Evolutionary conservation across 140 eudicot genomes (phyloP).

Genomic region (Cichorium intybus): DNA sequence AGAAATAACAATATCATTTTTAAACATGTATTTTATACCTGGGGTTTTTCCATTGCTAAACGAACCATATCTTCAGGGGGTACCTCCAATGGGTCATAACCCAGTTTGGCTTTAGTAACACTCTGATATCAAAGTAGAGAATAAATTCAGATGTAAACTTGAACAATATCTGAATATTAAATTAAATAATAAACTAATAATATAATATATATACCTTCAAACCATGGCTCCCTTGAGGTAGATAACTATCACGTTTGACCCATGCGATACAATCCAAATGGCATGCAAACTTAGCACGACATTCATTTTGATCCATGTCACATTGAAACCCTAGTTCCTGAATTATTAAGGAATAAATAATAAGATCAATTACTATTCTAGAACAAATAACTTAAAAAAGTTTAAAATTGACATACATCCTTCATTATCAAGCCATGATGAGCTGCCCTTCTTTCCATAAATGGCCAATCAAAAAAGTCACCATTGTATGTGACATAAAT

Average conservation of each 20-base stretch:
- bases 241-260: slow-evolving; percentile 99
- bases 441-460: slow-evolving; percentile 91
- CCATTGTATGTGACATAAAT: slow-evolving; percentile 98
- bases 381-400: background rate
- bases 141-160: background rate
- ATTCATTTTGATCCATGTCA: slow-evolving; percentile 94
- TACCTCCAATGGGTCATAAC: slow-evolving; percentile 97
- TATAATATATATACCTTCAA: slow-evolving; percentile 68
- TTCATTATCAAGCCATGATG: slow-evolving; percentile 82
- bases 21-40: slow-evolving; percentile 58
- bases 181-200: background rate
- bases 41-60: slow-evolving; percentile 88
- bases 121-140: slow-evolving; percentile 49
- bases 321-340: slow-evolving; percentile 96
- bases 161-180: background rate
- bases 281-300: slow-evolving; percentile 99
- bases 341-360: slow-evolving; percentile 2
- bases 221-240: slow-evolving; percentile 99
- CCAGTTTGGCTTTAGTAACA: slow-evolving; percentile 96
- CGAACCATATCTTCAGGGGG: slow-evolving; percentile 99
- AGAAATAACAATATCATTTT: background rate
- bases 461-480: slow-evolving; percentile 99
- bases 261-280: slow-evolving; percentile 99
- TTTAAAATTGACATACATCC: slow-evolving; percentile 53
- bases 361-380: background rate